Conservation (phyloP, 2,329 filamentous ascomycete genomes). For the Metarhizium album region DNA sequence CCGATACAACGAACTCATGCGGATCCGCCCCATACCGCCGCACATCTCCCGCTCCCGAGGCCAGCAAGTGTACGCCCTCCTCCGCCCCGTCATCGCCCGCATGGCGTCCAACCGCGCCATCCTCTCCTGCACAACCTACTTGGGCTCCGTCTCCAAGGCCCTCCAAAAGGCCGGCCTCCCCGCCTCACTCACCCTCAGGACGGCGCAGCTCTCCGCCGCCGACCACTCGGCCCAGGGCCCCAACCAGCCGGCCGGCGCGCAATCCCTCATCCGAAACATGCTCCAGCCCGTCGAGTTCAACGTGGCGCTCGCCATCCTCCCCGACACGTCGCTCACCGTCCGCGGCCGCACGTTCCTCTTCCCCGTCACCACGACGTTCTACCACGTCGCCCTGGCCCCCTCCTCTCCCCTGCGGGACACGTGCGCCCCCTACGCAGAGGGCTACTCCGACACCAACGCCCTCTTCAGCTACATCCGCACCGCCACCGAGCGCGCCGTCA, state of each 20-base stretch:
- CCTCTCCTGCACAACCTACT: conserved; percentile 26
- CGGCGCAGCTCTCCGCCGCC: conserved; percentile 21
- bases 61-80: conserved; percentile 35
- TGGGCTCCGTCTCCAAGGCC: conserved; percentile 31
- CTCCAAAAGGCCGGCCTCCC: conserved; percentile 36
- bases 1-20: conserved; percentile 57
- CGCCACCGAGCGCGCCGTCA: conserved; percentile 30
- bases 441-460: conserved; percentile 33
- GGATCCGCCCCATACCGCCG: conserved; percentile 46
- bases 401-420: conserved; percentile 23
- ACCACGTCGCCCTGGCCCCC: conserved; percentile 29
- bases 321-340: conserved; percentile 30
- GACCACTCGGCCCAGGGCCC: conserved; percentile 19
- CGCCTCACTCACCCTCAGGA: conserved; percentile 31
- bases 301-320: conserved; percentile 35
- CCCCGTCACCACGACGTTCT: conserved; percentile 34
- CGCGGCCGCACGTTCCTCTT: conserved; percentile 33
- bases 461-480: conserved; percentile 35
- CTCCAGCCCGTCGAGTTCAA: conserved; percentile 30
- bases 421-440: conserved; percentile 33
- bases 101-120: conserved; percentile 33
- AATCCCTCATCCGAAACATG: conserved; percentile 32
- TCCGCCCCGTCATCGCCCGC: conserved; percentile 41
- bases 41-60: conserved; percentile 26
- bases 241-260: conserved; percentile 29